Conservation (phyloP, 495 filamentous ascomycete species). For the Penicillium lividum region DNA sequence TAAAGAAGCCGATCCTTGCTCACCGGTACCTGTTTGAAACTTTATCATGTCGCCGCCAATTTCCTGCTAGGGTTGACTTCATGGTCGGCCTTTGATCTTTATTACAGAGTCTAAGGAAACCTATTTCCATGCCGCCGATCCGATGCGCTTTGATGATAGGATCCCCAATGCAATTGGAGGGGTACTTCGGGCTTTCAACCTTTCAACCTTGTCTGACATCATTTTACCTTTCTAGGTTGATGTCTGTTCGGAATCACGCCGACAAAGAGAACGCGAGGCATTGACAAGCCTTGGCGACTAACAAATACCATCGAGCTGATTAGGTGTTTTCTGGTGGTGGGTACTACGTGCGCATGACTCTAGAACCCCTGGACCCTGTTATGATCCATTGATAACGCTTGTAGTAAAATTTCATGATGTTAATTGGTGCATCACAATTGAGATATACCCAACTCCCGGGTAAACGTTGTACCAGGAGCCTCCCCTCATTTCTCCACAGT, state of each 20-base stretch:
- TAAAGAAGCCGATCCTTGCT: slow-evolving; percentile 1
- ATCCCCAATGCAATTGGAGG: not conserved
- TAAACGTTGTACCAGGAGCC: not conserved
- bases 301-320: not conserved
- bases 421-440: not conserved
- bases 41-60: not conserved
- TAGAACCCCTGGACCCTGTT: not conserved
- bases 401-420: not conserved
- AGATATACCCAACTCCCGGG: not conserved
- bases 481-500: not conserved
- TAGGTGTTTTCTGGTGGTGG: not conserved
- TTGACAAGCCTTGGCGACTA: not conserved
- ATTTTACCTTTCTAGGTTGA: not conserved
- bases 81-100: not conserved
- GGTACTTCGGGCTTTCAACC: not conserved
- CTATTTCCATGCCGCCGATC: slow-evolving; percentile 1
- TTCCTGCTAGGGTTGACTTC: not conserved
- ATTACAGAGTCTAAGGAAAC: not conserved
- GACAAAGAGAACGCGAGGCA: not conserved
- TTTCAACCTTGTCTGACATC: not conserved
- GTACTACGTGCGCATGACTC: not conserved
- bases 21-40: not conserved
- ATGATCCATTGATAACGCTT: not conserved
- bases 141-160: not conserved
- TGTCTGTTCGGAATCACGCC: not conserved